Evolutionary conservation across 2,329 filamentous ascomycete genomes (phyloP).

Genomic region (Ophiosphaerella herpotricha): DNA sequence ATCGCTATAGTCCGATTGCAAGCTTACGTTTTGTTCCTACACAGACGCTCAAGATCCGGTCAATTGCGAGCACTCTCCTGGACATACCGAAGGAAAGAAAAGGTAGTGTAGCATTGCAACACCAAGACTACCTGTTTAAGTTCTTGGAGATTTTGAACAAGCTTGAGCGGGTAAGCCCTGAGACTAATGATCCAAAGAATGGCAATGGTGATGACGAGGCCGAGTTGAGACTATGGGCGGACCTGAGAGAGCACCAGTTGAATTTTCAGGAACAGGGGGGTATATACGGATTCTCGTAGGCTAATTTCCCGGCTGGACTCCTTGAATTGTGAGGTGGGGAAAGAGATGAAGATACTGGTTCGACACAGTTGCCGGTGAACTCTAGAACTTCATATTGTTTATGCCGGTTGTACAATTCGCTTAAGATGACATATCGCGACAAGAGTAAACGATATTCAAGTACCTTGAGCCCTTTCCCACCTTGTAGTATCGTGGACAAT

Average conservation of each 20-base stretch:
- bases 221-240: conserved; percentile 77
- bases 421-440: neutral
- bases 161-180: conserved; percentile 67
- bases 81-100: conserved; percentile 62
- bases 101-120: conserved; percentile 58
- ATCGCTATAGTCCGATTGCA: conserved; percentile 15
- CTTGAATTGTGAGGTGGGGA: neutral
- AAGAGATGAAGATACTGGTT: neutral
- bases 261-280: conserved; percentile 71
- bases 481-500: too few species aligned
- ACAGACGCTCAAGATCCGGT: conserved; percentile 80
- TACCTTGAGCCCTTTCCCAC: too few species aligned
- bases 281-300: conserved; percentile 48
- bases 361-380: neutral
- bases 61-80: conserved; percentile 79
- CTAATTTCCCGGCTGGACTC: neutral
- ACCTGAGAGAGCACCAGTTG: conserved; percentile 76
- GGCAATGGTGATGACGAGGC: conserved; percentile 68
- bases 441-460: too few species aligned
- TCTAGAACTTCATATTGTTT: too few species aligned
- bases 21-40: conserved; percentile 32
- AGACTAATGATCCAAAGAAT: conserved; percentile 33
- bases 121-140: conserved; percentile 71
- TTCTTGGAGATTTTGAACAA: conserved; percentile 77
- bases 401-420: neutral